Percentiles rank a stretch among this genome's conserved stretches.
Evolutionary conservation across 2,329 filamentous ascomycete genomes (phyloP).

Genomic region (Hypomyces perniciosus): DNA sequence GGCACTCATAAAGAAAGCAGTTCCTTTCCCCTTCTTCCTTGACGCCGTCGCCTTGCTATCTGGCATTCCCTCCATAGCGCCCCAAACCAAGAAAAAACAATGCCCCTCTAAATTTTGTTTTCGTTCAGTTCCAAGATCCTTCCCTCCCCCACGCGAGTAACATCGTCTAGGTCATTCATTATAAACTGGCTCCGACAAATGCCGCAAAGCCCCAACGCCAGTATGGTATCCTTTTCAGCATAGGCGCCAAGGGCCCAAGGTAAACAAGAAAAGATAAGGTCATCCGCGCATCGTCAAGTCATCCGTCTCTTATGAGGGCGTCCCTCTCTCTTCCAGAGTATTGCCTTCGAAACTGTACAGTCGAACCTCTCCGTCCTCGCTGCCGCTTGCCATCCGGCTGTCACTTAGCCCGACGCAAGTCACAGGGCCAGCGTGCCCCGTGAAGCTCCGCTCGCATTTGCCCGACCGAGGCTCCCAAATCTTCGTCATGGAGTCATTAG

Average conservation of each 20-base stretch:
- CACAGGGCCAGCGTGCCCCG: constrained; percentile 82
- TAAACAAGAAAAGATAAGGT: background rate
- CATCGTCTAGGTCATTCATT: background rate
- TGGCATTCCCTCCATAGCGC: too few relatives aligned
- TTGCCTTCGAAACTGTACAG: constrained; percentile 69
- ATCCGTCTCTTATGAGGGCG: constrained; percentile 35
- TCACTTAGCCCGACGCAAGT: constrained; percentile 92
- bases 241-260: background rate
- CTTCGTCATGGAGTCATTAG: constrained; percentile 93
- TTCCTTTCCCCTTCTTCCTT: background rate
- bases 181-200: too few relatives aligned
- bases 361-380: constrained; percentile 87
- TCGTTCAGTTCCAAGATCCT: too few relatives aligned
- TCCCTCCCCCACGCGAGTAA: too few relatives aligned
- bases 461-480: constrained; percentile 87
- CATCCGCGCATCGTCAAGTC: background rate
- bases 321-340: constrained; percentile 43
- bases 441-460: constrained; percentile 86
- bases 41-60: background rate
- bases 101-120: background rate
- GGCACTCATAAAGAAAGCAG: background rate
- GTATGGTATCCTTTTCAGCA: background rate
- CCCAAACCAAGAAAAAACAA: background rate
- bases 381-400: constrained; percentile 80
- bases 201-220: background rate